These are phyloP conservation scores for Triticum timopheevii DNA, from an alignment of 176 grass and related monocot genomes.

Conservation along the genomic window DNA sequence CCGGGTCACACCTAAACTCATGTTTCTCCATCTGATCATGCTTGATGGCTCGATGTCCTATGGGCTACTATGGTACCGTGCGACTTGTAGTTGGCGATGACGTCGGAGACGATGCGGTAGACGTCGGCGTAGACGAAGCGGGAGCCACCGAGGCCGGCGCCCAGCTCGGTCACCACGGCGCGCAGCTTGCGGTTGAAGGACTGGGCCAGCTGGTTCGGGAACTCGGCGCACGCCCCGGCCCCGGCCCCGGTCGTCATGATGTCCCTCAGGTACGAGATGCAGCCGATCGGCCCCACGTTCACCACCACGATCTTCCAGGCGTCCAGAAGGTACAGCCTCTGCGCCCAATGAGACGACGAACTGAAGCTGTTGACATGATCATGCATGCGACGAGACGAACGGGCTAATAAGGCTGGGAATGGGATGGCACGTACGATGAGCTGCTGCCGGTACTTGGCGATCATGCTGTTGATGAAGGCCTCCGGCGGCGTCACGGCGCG, in stretches of 20 bases:
- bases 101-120: conserved; percentile 63
- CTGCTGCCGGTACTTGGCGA: conserved; percentile 61
- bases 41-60: no score
- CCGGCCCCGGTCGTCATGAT: conserved; percentile 34
- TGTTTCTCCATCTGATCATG: neutral
- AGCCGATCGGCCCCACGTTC: conserved; percentile 84
- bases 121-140: conserved; percentile 77
- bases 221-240: conserved; percentile 42
- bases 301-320: conserved; percentile 75
- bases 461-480: conserved; percentile 49
- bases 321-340: conserved; percentile 79
- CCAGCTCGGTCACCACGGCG: conserved; percentile 49
- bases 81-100: conserved; percentile 55
- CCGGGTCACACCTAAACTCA: neutral
- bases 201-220: conserved; percentile 66
- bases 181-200: conserved; percentile 65
- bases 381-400: no score
- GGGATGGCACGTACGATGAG: conserved; percentile 46
- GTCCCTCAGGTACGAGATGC: conserved; percentile 79
- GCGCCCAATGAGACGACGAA: neutral
- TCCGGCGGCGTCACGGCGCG: conserved; percentile 43
- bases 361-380: neutral
- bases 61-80: conserved; percentile 35
- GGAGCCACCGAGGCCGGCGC: conserved; percentile 46
- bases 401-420: no score